Percentiles rank a stretch among this genome's conserved stretches.
Conservation (phyloP, 2,329 filamentous ascomycete species). For the Zymoseptoria pseudotritici region DNA sequence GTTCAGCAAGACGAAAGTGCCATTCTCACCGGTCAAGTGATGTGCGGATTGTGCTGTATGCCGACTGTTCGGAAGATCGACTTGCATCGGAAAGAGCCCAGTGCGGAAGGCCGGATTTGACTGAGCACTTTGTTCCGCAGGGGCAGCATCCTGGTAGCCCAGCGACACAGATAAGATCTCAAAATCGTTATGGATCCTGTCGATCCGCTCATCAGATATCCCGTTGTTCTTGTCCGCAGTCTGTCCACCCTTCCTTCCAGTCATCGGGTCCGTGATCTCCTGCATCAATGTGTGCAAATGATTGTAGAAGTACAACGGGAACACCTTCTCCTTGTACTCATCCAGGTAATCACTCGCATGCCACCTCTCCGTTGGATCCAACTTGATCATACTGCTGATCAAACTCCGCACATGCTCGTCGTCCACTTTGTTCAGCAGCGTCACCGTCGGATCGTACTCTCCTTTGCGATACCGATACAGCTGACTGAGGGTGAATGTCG, state of each 20-base stretch:
- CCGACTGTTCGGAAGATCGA: conserved; percentile 81
- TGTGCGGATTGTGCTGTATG: conserved; percentile 57
- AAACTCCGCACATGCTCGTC: conserved; percentile 81
- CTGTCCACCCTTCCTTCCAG: conserved; percentile 65
- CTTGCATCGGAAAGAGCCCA: conserved; percentile 68
- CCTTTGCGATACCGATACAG: conserved; percentile 88
- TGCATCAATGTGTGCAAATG: conserved; percentile 98
- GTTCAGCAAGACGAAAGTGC: conserved; percentile 84
- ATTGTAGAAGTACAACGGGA: conserved; percentile 93
- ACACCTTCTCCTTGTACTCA: conserved; percentile 86
- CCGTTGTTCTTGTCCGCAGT: conserved; percentile 64
- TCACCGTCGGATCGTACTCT: conserved; percentile 80
- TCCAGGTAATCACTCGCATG: conserved; percentile 89
- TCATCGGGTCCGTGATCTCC: conserved; percentile 82
- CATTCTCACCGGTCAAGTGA: conserved; percentile 66
- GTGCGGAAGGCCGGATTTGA: conserved; percentile 35
- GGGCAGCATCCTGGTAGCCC: conserved; percentile 56
- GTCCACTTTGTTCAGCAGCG: conserved; percentile 76
- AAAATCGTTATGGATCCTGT: conserved; percentile 87
- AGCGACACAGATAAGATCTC: conserved; percentile 96
- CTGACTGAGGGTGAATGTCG: conserved; percentile 96
- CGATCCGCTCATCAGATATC: conserved; percentile 88
- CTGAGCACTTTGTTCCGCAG: conserved; percentile 24
- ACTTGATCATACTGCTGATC: conserved; percentile 91
- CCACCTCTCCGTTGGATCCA: conserved; percentile 85